Conservation (phyloP, 2,329 filamentous ascomycete species). For the Clarireedia sp. region DNA sequence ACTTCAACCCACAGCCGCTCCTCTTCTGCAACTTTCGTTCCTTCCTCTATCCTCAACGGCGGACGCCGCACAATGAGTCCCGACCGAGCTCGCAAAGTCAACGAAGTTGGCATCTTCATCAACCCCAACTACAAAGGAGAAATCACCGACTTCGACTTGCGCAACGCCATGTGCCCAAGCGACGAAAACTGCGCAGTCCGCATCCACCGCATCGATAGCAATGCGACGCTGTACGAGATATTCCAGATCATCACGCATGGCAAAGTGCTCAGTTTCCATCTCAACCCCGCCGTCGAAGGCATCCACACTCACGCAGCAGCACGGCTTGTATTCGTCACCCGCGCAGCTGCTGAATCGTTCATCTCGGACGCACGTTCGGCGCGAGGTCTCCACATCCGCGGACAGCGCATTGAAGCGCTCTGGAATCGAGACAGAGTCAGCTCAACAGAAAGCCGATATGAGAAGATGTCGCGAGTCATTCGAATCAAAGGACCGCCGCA, state of each 20-base stretch:
- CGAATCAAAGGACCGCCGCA: conserved; percentile 1
- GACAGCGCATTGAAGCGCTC: background rate
- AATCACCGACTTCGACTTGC: background rate
- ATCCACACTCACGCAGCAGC: conserved; percentile 1
- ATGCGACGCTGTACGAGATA: conserved; percentile 8
- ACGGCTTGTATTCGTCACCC: conserved; percentile 11
- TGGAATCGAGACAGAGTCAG: conserved; percentile 5
- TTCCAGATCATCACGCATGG: conserved; percentile 10
- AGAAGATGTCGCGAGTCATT: conserved; percentile 6
- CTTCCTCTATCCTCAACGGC: conserved; percentile 2
- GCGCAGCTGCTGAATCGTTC: conserved; percentile 8
- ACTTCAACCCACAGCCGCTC: background rate
- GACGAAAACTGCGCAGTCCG: conserved; percentile 8
- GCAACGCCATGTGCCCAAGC: conserved; percentile 2
- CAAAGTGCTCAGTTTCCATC: conserved; percentile 11
- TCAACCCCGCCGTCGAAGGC: background rate
- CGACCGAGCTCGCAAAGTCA: background rate
- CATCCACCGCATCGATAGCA: conserved; percentile 1
- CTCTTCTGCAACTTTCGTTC: background rate
- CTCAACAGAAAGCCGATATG: background rate
- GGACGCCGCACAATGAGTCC: background rate
- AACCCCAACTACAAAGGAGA: conserved; percentile 12
- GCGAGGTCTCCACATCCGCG: background rate
- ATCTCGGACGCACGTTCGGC: background rate
- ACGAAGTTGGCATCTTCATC: background rate